Percentiles rank a stretch among this genome's conserved stretches.
Conservation (phyloP, 148 eudicot genomes). For the Fallopia convolvulus region DNA sequence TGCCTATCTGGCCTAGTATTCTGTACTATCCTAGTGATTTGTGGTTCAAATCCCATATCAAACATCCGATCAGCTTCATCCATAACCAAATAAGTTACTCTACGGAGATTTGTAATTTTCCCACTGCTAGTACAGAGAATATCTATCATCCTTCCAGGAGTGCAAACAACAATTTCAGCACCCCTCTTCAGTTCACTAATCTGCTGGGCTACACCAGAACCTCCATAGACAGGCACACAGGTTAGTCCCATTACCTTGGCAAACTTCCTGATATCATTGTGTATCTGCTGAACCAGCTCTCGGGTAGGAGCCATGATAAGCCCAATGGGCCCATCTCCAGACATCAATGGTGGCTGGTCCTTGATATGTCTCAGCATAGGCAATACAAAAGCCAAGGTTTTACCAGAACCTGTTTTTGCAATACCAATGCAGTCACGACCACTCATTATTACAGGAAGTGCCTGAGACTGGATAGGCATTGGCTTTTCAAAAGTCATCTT, state of each 20-base stretch:
- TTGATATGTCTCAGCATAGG: constrained; percentile 84
- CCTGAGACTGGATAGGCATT: constrained; percentile 83
- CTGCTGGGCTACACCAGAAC: constrained; percentile 79
- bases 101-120: constrained; percentile 71
- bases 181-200: constrained; percentile 74
- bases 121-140: constrained; percentile 72
- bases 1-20: constrained; percentile 76
- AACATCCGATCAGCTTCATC: constrained; percentile 91
- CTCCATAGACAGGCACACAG: constrained; percentile 85
- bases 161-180: constrained; percentile 77
- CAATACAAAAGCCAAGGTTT: constrained; percentile 77
- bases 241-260: constrained; percentile 56
- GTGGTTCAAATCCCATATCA: constrained; percentile 90
- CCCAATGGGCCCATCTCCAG: constrained; percentile 86
- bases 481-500: constrained; percentile 71
- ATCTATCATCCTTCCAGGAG: constrained; percentile 90
- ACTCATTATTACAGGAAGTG: constrained; percentile 74
- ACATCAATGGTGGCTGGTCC: constrained; percentile 65
- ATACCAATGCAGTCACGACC: constrained; percentile 86
- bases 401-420: constrained; percentile 83
- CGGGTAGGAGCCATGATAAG: constrained; percentile 85
- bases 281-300: constrained; percentile 82
- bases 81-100: constrained; percentile 81
- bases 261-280: constrained; percentile 66
- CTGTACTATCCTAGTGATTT: constrained; percentile 74